These are phyloP conservation scores for Pseudocercospora ulei DNA, from an alignment of 2,329 filamentous ascomycete genomes.

Conservation along the genomic window DNA sequence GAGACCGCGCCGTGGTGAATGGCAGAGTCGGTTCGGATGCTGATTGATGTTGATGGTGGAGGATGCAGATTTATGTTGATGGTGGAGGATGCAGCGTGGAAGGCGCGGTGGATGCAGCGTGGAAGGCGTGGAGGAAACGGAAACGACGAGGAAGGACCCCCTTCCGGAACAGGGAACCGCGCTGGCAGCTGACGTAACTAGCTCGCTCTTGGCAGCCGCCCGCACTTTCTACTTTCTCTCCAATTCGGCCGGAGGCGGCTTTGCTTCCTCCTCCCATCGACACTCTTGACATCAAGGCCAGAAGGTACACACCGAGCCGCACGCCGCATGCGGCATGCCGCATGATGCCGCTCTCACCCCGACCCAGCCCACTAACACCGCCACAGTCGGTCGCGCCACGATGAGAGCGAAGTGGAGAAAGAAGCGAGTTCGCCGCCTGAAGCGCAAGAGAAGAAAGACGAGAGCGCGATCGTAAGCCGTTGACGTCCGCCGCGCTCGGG, in stretches of 20 bases:
- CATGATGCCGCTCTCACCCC: not conserved
- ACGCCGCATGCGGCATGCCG: not conserved
- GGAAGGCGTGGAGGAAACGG: too few relatives aligned
- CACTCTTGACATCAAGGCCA: conserved; percentile 22
- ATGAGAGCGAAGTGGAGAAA: conserved; percentile 99
- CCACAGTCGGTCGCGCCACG: conserved; percentile 39
- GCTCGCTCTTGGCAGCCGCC: conserved; percentile 14
- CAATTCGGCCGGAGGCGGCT: conserved; percentile 13
- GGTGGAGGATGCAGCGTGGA: not conserved
- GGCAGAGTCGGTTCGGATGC: conserved; percentile 5
- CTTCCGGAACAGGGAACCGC: too few relatives aligned
- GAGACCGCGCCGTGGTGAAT: conserved; percentile 24
- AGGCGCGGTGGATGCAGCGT: not conserved
- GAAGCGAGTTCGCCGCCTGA: conserved; percentile 98
- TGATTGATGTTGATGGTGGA: not conserved
- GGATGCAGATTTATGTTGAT: conserved; percentile 4
- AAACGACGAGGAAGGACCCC: too few relatives aligned
- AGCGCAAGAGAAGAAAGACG: conserved; percentile 99
- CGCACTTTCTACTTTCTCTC: conserved; percentile 16
- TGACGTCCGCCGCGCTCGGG: conserved; percentile 1
- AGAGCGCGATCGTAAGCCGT: conserved; percentile 80
- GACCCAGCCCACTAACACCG: conserved; percentile 11
- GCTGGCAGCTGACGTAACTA: conserved; percentile 15
- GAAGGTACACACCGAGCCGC: conserved; percentile 9
- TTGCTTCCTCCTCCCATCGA: conserved; percentile 15